A percentile compares a stretch with the other conserved stretches of the same genome.
These are phyloP conservation scores for Ogataea trehaloabstinens DNA, from an alignment of 805 yeast genomes.

Conservation along the genomic window DNA sequence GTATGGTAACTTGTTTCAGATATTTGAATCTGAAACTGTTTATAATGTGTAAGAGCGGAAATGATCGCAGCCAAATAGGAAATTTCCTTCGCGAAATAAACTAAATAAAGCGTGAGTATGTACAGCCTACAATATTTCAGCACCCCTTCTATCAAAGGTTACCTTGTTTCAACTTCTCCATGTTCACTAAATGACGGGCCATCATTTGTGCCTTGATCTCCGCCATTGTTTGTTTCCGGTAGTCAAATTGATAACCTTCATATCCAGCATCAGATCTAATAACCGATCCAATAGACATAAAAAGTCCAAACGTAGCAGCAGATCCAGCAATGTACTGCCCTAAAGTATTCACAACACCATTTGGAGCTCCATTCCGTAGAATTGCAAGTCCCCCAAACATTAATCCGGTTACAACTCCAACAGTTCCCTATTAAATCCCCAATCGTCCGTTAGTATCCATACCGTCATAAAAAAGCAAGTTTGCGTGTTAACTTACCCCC, in stretches of 20 bases:
- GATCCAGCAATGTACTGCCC: constrained; percentile 97
- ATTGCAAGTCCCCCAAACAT: constrained; percentile 93
- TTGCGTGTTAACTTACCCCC: constrained; percentile 58
- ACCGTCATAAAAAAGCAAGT: not conserved
- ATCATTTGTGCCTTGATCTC: constrained; percentile 41
- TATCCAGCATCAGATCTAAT: constrained; percentile 66
- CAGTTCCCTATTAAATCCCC: constrained; percentile 45
- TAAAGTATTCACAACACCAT: constrained; percentile 92
- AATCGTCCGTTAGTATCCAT: constrained; percentile 15
- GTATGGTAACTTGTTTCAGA: too few species aligned
- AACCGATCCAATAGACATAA: constrained; percentile 94
- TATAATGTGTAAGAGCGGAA: too few species aligned
- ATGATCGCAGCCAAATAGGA: too few species aligned
- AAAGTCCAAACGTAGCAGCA: constrained; percentile 93
- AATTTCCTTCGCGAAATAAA: too few species aligned
- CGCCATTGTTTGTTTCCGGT: constrained; percentile 31
- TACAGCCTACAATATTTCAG: too few species aligned
- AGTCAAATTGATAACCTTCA: constrained; percentile 17
- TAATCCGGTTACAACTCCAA: constrained; percentile 93
- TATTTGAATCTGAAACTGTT: too few species aligned
- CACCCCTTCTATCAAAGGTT: too few species aligned
- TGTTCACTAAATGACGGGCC: constrained; percentile 37
- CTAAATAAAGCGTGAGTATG: too few species aligned
- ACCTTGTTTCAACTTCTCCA: constrained; percentile 30
- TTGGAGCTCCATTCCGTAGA: constrained; percentile 93